These are phyloP conservation scores for Venturia aucupariae DNA, from an alignment of 2,329 filamentous ascomycete species.

Conservation along the genomic window DNA sequence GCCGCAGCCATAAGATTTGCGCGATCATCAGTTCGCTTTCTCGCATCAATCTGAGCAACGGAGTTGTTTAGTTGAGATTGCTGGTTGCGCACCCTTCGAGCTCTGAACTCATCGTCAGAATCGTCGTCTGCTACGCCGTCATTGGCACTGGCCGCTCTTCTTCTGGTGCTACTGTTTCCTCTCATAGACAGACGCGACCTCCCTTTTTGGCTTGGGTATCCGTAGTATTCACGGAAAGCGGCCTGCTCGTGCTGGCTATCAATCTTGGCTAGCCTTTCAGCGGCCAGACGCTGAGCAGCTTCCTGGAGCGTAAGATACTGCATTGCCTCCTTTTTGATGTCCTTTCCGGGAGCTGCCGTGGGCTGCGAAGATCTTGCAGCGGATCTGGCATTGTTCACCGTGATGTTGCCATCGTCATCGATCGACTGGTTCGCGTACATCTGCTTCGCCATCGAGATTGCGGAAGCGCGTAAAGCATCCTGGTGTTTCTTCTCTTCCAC, in stretches of 20 bases:
- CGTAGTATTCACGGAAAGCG: constrained; percentile 70
- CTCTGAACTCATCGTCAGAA: constrained; percentile 57
- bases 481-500: constrained; percentile 63
- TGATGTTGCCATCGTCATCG: constrained; percentile 42
- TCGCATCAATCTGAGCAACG: constrained; percentile 58
- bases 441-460: constrained; percentile 78
- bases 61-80: constrained; percentile 69
- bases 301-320: constrained; percentile 63
- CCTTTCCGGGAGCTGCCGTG: constrained; percentile 28
- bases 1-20: constrained; percentile 68
- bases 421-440: constrained; percentile 69
- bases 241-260: constrained; percentile 55
- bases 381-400: constrained; percentile 20
- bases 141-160: constrained; percentile 59
- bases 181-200: constrained; percentile 43
- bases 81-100: constrained; percentile 63
- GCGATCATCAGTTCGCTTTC: constrained; percentile 67
- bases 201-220: constrained; percentile 43
- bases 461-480: constrained; percentile 69
- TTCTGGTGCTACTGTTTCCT: constrained; percentile 36
- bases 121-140: constrained; percentile 34
- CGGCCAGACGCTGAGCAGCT: constrained; percentile 74
- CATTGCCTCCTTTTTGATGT: constrained; percentile 45
- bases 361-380: constrained; percentile 24
- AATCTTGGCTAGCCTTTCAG: constrained; percentile 73